A percentile compares a stretch with the other conserved stretches of the same genome.
Evolutionary conservation across 495 filamentous ascomycete species (phyloP).

Genomic region (Evansstolkia leycettana): DNA sequence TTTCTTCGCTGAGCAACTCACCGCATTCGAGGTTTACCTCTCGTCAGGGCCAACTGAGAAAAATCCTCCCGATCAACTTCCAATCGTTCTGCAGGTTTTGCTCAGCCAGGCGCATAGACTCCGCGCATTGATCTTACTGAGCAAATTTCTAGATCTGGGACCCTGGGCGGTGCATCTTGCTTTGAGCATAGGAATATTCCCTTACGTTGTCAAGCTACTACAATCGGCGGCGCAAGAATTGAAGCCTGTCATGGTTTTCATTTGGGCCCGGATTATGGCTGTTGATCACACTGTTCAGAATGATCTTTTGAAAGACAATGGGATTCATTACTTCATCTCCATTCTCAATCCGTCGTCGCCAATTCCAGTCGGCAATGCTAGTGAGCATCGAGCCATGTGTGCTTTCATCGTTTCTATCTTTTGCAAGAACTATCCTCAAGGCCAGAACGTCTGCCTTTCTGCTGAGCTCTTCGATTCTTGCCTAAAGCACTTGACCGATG

Average conservation of each 20-base stretch:
- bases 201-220: slow-evolving; percentile 89
- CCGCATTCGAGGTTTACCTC: slow-evolving; percentile 96
- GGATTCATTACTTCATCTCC: slow-evolving; percentile 88
- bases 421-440: slow-evolving; percentile 84
- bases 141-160: slow-evolving; percentile 86
- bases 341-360: slow-evolving; percentile 74
- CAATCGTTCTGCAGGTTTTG: slow-evolving; percentile 90
- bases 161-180: slow-evolving; percentile 97
- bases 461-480: slow-evolving; percentile 73
- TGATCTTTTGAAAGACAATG: slow-evolving; percentile 90
- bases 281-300: slow-evolving; percentile 87
- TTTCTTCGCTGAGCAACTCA: slow-evolving; percentile 96
- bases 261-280: slow-evolving; percentile 93
- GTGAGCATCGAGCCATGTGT: slow-evolving; percentile 97
- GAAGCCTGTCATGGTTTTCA: slow-evolving; percentile 98
- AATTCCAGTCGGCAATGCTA: slow-evolving; percentile 72
- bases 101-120: slow-evolving; percentile 91
- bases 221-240: slow-evolving; percentile 91
- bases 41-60: slow-evolving; percentile 71
- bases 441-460: slow-evolving; percentile 77
- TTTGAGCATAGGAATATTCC: slow-evolving; percentile 95
- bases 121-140: slow-evolving; percentile 83
- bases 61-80: slow-evolving; percentile 84
- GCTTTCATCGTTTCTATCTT: slow-evolving; percentile 96
- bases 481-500: slow-evolving; percentile 66